Evolutionary conservation across 2,329 filamentous ascomycete species (phyloP).

Genomic region (Diaporthe humulicola): DNA sequence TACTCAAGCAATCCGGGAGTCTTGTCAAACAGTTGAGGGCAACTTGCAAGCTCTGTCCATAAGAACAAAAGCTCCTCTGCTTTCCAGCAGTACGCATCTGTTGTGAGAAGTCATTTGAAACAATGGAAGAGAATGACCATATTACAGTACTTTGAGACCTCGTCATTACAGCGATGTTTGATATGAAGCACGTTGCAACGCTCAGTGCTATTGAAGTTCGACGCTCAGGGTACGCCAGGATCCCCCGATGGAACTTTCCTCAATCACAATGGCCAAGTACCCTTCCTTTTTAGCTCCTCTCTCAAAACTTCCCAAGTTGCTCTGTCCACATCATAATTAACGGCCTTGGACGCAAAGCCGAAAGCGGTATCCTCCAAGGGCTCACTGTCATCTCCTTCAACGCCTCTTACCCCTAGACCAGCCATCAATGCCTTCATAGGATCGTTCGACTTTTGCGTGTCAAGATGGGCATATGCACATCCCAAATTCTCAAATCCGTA

Average conservation of each 20-base stretch:
- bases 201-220: neutral
- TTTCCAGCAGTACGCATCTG: too few relatives aligned
- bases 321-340: constrained; percentile 34
- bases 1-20: neutral
- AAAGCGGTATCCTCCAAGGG: constrained; percentile 22
- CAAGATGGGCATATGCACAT: constrained; percentile 40
- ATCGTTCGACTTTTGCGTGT: constrained; percentile 41
- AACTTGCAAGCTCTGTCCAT: too few relatives aligned
- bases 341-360: constrained; percentile 24
- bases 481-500: constrained; percentile 42
- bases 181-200: too few relatives aligned
- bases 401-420: constrained; percentile 26
- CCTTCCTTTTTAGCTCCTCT: constrained; percentile 34
- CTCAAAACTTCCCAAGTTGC: constrained; percentile 40
- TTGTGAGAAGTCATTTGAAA: too few relatives aligned
- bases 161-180: too few relatives aligned
- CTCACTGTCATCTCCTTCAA: constrained; percentile 32
- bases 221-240: too few relatives aligned
- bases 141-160: too few relatives aligned
- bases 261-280: constrained; percentile 38
- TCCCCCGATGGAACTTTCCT: accelerated
- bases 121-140: too few relatives aligned
- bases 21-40: neutral
- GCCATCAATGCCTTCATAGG: constrained; percentile 39
- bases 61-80: too few relatives aligned